These are phyloP conservation scores for Corylus heterophylla DNA, from an alignment of 306 rosid genomes.

Conservation along the genomic window DNA sequence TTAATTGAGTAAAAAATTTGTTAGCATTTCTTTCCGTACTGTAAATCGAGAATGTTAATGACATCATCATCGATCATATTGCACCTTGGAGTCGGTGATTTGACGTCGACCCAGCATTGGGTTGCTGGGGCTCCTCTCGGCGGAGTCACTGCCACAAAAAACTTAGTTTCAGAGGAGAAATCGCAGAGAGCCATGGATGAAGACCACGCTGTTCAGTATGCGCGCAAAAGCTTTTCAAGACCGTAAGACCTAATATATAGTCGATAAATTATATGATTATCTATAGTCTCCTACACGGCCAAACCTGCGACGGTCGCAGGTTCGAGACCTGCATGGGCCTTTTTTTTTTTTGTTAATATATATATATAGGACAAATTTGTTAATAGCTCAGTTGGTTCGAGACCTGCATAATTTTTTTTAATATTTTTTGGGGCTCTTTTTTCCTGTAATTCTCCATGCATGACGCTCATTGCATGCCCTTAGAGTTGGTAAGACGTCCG, in stretches of 20 bases:
- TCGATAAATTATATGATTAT: too few species aligned
- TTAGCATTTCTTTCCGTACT: neutral
- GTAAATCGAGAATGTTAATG: neutral
- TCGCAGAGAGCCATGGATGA: slow-evolving; percentile 15
- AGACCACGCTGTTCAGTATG: neutral
- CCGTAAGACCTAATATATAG: too few species aligned
- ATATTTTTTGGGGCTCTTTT: too few species aligned
- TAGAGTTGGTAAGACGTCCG: too few species aligned
- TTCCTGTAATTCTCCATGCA: too few species aligned
- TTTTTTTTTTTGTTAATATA: neutral
- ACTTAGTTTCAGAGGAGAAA: slow-evolving; percentile 24
- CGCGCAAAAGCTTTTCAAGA: neutral
- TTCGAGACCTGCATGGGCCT: slow-evolving; percentile 27
- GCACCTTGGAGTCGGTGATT: slow-evolving; percentile 62
- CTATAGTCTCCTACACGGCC: too few species aligned
- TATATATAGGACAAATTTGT: neutral
- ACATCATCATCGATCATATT: too few species aligned
- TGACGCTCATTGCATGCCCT: too few species aligned
- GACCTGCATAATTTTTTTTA: too few species aligned
- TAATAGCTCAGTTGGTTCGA: neutral
- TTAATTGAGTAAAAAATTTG: slow-evolving; percentile 3
- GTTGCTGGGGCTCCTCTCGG: slow-evolving; percentile 55
- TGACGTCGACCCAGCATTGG: slow-evolving; percentile 80
- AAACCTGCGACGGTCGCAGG: slow-evolving; percentile 27
- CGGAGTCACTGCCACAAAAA: slow-evolving; percentile 61